These are phyloP conservation scores for Friedmanniomyces endolithicus DNA, from an alignment of 495 filamentous ascomycete species.

Conservation along the genomic window DNA sequence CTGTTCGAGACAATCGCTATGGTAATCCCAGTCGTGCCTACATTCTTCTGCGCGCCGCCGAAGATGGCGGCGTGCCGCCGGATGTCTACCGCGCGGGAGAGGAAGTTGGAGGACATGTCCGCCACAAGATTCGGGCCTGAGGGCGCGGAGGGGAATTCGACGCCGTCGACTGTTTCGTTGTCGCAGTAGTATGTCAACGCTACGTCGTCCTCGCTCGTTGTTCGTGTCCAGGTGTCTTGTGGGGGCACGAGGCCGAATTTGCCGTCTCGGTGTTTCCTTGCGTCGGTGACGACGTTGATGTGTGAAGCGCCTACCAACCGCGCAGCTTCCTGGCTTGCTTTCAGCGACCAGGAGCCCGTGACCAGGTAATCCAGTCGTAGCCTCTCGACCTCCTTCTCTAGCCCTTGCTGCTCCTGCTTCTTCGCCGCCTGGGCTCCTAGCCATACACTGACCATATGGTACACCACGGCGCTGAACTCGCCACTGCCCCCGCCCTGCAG, in stretches of 20 bases:
- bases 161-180: slow-evolving; percentile 90
- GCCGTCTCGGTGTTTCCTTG: slow-evolving; percentile 56
- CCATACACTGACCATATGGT: slow-evolving; percentile 74
- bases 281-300: slow-evolving; percentile 67
- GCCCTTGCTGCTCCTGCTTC: slow-evolving; percentile 18
- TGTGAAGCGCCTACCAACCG: slow-evolving; percentile 62
- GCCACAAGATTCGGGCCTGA: slow-evolving; percentile 52
- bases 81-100: slow-evolving; percentile 53
- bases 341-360: slow-evolving; percentile 85
- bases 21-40: slow-evolving; percentile 75
- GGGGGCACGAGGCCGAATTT: slow-evolving; percentile 79
- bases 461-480: slow-evolving; percentile 67
- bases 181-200: slow-evolving; percentile 84
- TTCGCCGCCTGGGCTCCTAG: slow-evolving; percentile 38
- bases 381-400: slow-evolving; percentile 39
- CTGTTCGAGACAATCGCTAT: slow-evolving; percentile 67
- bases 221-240: slow-evolving; percentile 62
- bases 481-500: slow-evolving; percentile 77
- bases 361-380: slow-evolving; percentile 80
- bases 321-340: slow-evolving; percentile 76
- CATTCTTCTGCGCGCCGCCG: slow-evolving; percentile 83
- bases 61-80: slow-evolving; percentile 61
- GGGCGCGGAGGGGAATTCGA: slow-evolving; percentile 80
- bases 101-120: slow-evolving; percentile 79
- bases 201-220: slow-evolving; percentile 39